These are phyloP conservation scores for Fusarium chlamydosporum DNA, from an alignment of 2,329 filamentous ascomycete species.

Conservation along the genomic window DNA sequence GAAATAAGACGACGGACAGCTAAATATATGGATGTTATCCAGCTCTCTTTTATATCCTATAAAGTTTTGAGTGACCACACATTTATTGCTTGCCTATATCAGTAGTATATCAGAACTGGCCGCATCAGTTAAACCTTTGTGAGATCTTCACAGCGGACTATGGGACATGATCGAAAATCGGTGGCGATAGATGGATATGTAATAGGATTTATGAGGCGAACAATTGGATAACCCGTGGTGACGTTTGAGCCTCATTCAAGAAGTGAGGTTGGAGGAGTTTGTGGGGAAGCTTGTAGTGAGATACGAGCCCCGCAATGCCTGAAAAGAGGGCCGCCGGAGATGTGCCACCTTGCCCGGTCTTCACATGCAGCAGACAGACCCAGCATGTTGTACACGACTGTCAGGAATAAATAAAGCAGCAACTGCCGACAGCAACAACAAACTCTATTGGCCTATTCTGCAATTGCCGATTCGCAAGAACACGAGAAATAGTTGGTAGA, in stretches of 20 bases:
- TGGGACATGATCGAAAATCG: too few relatives aligned
- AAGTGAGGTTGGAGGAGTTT: slow-evolving; percentile 7
- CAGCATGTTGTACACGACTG: slow-evolving; percentile 1
- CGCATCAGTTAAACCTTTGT: too few relatives aligned
- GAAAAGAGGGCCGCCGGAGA: slow-evolving; percentile 8
- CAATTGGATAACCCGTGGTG: too few relatives aligned
- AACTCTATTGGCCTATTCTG: neutral
- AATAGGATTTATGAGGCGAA: too few relatives aligned
- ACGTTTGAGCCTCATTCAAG: slow-evolving; percentile 1
- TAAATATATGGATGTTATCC: too few relatives aligned
- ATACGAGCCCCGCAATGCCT: slow-evolving; percentile 1
- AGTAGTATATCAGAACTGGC: too few relatives aligned
- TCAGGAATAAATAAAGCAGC: neutral
- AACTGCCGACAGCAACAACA: fast-evolving
- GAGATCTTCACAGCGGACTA: too few relatives aligned
- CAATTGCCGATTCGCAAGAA: neutral
- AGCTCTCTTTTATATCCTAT: too few relatives aligned
- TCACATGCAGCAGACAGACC: slow-evolving; percentile 22
- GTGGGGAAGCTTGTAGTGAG: slow-evolving; percentile 11
- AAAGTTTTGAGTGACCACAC: too few relatives aligned
- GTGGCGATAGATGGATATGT: too few relatives aligned
- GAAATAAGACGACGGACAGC: too few relatives aligned
- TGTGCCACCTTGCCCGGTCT: neutral
- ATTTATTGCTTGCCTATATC: too few relatives aligned
- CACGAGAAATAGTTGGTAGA: fast-evolving